These are phyloP conservation scores for Candida dubliniensis DNA, from an alignment of 1,139 yeast genomes.

Conservation along the genomic window DNA sequence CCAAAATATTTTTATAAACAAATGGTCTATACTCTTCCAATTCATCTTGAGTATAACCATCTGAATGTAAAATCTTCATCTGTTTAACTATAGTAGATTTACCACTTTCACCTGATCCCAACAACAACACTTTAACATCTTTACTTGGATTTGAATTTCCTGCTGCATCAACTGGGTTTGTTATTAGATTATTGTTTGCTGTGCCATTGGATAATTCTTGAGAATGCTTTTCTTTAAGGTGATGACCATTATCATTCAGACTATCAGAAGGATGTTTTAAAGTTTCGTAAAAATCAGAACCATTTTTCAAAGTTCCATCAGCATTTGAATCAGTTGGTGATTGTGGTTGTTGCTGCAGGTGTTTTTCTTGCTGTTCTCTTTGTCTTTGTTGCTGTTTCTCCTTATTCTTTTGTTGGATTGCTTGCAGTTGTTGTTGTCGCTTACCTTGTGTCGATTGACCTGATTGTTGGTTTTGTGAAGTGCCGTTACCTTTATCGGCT, in stretches of 20 bases:
- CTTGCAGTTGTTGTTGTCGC: slow-evolving; percentile 16
- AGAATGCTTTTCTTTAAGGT: slow-evolving; percentile 1
- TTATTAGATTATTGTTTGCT: not conserved
- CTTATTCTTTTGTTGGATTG: slow-evolving; percentile 8
- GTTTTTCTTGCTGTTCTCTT: slow-evolving; percentile 2
- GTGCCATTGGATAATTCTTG: slow-evolving; percentile 5
- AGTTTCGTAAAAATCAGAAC: slow-evolving; percentile 1
- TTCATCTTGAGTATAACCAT: slow-evolving; percentile 67
- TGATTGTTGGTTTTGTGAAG: slow-evolving; percentile 3
- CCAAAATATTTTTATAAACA: slow-evolving; percentile 65
- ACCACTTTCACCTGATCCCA: slow-evolving; percentile 82
- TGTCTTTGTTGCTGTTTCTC: slow-evolving; percentile 1
- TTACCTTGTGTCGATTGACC: slow-evolving; percentile 10
- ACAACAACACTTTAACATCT: slow-evolving; percentile 60
- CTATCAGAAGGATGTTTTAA: slow-evolving; percentile 9
- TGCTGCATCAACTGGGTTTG: slow-evolving; percentile 16
- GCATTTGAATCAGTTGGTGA: slow-evolving; percentile 5
- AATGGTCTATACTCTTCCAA: slow-evolving; percentile 65
- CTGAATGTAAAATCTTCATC: slow-evolving; percentile 69
- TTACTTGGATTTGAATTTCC: slow-evolving; percentile 19
- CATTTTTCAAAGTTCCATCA: slow-evolving; percentile 7
- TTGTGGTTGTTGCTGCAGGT: slow-evolving; percentile 4
- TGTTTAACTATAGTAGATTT: slow-evolving; percentile 77
- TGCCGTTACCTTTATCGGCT: slow-evolving; percentile 2
- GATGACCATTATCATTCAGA: slow-evolving; percentile 9